phyloP scores from a whole-genome alignment of 306 rosid species.

The Malus asiatica region DNA sequence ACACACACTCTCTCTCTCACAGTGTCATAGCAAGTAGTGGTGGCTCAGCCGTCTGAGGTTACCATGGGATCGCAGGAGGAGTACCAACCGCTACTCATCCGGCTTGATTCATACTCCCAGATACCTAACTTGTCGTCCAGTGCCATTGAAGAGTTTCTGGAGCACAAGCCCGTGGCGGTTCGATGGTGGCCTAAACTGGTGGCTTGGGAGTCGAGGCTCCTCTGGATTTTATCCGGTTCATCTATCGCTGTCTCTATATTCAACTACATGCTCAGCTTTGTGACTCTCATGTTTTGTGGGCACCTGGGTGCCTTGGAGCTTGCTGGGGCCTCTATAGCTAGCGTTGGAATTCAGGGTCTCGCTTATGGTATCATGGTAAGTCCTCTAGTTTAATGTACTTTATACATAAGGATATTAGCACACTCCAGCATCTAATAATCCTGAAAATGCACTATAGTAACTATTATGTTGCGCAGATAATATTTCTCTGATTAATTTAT shows the following conservation, averaged over 20 bases:
- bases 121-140: slow-evolving; percentile 33
- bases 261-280: slow-evolving; percentile 41
- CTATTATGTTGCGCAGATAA: too few relatives aligned
- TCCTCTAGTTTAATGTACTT: neutral
- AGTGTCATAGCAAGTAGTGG: neutral
- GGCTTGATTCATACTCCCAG: slow-evolving; percentile 18
- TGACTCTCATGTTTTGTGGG: slow-evolving; percentile 48
- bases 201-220: slow-evolving; percentile 59
- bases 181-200: slow-evolving; percentile 44
- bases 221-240: slow-evolving; percentile 44
- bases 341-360: slow-evolving; percentile 65
- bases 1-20: neutral
- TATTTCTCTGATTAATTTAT: too few relatives aligned
- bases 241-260: slow-evolving; percentile 26
- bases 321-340: slow-evolving; percentile 67
- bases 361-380: slow-evolving; percentile 71
- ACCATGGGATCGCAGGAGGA: neutral
- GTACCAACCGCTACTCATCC: neutral
- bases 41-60: neutral
- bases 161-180: slow-evolving; percentile 8
- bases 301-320: slow-evolving; percentile 52
- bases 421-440: too few relatives aligned
- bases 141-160: slow-evolving; percentile 32
- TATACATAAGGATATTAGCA: too few relatives aligned
- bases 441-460: too few relatives aligned